Percentiles rank a stretch among this genome's conserved stretches.
Conservation (phyloP, 2,329 filamentous ascomycete genomes). For the Curvularia eragrostidis region DNA sequence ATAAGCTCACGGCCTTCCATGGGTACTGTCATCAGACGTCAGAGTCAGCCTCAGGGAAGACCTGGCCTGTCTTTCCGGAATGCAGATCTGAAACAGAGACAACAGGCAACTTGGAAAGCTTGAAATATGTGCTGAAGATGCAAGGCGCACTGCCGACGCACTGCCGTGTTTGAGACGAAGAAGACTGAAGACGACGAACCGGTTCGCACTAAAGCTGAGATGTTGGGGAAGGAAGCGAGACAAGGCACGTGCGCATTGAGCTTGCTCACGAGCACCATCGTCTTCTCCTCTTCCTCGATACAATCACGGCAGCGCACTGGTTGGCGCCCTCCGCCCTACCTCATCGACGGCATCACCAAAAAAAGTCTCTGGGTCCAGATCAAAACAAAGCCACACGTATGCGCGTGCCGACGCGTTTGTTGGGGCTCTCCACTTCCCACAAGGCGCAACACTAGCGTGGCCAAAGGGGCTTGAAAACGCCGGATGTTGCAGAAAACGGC, state of each 20-base stretch:
- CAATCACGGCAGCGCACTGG: no score
- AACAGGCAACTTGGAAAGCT: neutral
- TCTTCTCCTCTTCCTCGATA: neutral
- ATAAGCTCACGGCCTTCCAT: neutral
- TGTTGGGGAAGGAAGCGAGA: neutral
- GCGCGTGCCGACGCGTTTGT: slow-evolving; percentile 27
- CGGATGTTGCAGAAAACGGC: slow-evolving; percentile 22
- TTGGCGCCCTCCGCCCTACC: neutral
- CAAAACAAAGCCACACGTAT: slow-evolving; percentile 4
- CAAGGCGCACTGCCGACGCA: neutral
- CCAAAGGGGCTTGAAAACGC: slow-evolving; percentile 19
- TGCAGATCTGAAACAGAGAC: neutral
- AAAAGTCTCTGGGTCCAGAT: neutral
- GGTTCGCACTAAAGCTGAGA: neutral
- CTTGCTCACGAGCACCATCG: neutral
- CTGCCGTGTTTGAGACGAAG: neutral
- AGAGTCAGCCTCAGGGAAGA: neutral
- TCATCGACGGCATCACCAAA: neutral
- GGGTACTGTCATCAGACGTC: neutral
- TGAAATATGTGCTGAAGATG: neutral
- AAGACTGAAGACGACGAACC: neutral
- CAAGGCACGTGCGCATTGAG: neutral
- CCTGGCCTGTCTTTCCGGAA: neutral
- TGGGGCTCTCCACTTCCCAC: slow-evolving; percentile 19
- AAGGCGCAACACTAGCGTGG: slow-evolving; percentile 16